These are phyloP conservation scores for Cynara cardunculus DNA, from an alignment of 129 eudicot species.

Conservation along the genomic window DNA sequence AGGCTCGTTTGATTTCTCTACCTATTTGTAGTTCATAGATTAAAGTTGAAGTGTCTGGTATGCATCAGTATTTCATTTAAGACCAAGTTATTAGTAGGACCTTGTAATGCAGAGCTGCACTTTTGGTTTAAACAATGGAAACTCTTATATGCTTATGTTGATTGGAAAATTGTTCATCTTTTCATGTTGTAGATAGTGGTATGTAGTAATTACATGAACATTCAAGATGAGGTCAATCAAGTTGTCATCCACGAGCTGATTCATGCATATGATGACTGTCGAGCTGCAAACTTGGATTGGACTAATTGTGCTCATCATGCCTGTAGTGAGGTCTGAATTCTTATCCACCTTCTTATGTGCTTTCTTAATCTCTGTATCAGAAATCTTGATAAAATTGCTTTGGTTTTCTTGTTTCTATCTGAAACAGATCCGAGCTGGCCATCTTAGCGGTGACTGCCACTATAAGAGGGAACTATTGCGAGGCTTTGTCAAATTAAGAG, in stretches of 20 bases:
- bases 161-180: constrained; percentile 4
- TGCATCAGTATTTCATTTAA: neutral
- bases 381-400: constrained; percentile 5
- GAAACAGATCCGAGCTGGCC: constrained; percentile 87
- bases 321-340: constrained; percentile 75
- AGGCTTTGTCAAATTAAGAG: constrained; percentile 68
- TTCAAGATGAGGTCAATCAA: constrained; percentile 89
- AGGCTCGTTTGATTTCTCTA: neutral
- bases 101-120: neutral
- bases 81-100: neutral
- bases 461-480: constrained; percentile 77
- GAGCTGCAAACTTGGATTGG: constrained; percentile 89
- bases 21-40: neutral
- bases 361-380: constrained; percentile 13
- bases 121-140: neutral
- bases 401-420: constrained; percentile 2
- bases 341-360: neutral
- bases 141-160: neutral
- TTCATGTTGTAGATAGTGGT: constrained; percentile 51
- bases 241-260: constrained; percentile 93
- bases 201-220: constrained; percentile 64
- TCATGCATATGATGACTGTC: constrained; percentile 97
- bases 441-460: constrained; percentile 97
- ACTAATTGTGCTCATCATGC: constrained; percentile 94
- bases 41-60: neutral